Evolutionary conservation across 176 grass and related monocot genomes (phyloP).

Genomic region (Eremochloa ophiuroides): DNA sequence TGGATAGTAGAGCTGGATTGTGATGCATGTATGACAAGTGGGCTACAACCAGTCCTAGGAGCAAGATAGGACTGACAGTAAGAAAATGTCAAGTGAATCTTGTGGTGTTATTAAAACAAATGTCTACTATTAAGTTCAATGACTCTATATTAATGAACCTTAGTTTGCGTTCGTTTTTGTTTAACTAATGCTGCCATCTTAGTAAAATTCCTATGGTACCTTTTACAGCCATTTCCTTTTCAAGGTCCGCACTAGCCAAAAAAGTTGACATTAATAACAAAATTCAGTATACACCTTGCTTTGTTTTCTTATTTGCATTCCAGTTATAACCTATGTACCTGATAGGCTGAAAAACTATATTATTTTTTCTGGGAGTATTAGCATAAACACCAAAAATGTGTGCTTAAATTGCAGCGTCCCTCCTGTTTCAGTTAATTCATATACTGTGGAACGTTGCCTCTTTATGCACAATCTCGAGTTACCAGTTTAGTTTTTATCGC

Average conservation of each 20-base stretch:
- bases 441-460: neutral
- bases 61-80: slow-evolving; percentile 52
- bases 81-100: slow-evolving; percentile 39
- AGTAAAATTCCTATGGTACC: neutral
- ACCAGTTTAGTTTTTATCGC: neutral
- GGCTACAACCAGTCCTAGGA: slow-evolving; percentile 41
- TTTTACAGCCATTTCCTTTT: neutral
- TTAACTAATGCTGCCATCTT: slow-evolving; percentile 6
- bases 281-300: neutral
- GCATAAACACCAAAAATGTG: slow-evolving; percentile 9
- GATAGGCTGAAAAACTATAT: neutral
- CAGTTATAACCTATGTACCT: slow-evolving; percentile 6
- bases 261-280: neutral
- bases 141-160: neutral
- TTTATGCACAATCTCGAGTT: neutral
- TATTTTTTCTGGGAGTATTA: neutral
- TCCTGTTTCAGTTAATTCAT: neutral
- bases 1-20: slow-evolving; percentile 56
- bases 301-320: slow-evolving; percentile 10
- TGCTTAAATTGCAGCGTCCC: neutral
- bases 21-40: slow-evolving; percentile 40
- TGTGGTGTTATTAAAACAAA: slow-evolving; percentile 17
- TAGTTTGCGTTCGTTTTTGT: neutral
- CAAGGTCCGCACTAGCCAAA: neutral
- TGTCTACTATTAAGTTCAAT: slow-evolving; percentile 14